Percentiles rank a stretch among this genome's conserved stretches.
Conservation (phyloP, 108 stramenopile species). For the Skeletonema potamos region DNA sequence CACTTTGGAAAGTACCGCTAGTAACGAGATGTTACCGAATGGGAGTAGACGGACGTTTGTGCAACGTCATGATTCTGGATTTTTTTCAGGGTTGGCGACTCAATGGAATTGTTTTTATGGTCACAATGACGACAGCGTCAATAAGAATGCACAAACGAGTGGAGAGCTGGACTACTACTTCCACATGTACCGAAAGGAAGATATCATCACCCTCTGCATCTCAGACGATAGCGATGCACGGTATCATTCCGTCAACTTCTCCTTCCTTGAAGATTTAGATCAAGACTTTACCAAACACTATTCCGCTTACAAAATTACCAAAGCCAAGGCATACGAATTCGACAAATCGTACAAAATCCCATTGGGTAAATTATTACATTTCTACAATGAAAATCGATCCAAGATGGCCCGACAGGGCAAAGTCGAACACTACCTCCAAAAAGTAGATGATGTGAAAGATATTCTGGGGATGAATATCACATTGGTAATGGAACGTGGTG, state of each 20-base stretch:
- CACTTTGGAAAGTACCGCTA: not conserved
- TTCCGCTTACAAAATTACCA: constrained; percentile 41
- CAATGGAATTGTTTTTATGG: not conserved
- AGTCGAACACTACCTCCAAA: constrained; percentile 33
- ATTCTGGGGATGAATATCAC: constrained; percentile 69
- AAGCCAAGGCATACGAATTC: constrained; percentile 70
- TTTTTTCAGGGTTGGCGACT: not conserved
- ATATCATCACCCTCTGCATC: constrained; percentile 64
- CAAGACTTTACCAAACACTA: constrained; percentile 55
- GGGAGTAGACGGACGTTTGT: not conserved
- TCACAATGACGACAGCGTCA: not conserved
- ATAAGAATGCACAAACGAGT: not conserved
- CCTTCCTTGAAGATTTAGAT: constrained; percentile 60
- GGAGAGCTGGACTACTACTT: constrained; percentile 67
- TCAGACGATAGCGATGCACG: constrained; percentile 61
- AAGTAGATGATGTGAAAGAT: constrained; percentile 73
- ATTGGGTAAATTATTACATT: constrained; percentile 62
- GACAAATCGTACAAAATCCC: constrained; percentile 60
- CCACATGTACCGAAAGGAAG: constrained; percentile 59
- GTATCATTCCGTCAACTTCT: constrained; percentile 56
- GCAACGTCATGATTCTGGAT: not conserved
- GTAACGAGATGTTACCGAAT: not conserved
- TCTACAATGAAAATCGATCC: constrained; percentile 70
- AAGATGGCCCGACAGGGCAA: constrained; percentile 49
- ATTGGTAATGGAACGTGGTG: constrained; percentile 59